phyloP scores from a whole-genome alignment of 257 asterid species.

The Gynochthodes officinalis region DNA sequence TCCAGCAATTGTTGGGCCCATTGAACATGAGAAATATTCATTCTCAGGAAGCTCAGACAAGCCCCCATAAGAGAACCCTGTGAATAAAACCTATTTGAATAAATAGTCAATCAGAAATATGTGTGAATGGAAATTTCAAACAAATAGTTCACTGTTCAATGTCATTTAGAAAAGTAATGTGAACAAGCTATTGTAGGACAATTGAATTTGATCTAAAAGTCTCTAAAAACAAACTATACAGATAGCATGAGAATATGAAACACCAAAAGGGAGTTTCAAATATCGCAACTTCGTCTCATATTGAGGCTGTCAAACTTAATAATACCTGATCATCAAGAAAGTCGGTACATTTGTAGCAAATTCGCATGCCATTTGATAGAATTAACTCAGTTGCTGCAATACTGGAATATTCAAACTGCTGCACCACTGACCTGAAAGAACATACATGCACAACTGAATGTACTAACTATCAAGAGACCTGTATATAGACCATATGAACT shows the following conservation, averaged over 20 bases:
- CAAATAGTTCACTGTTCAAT: slow-evolving; percentile 10
- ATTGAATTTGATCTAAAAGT: background rate
- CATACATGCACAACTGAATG: slow-evolving; percentile 9
- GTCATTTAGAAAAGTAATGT: background rate
- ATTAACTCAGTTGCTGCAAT: slow-evolving; percentile 74
- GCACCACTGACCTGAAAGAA: slow-evolving; percentile 53
- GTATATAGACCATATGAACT: background rate
- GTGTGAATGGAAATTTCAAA: slow-evolving; percentile 21
- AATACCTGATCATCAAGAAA: slow-evolving; percentile 92
- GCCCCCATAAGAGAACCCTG: slow-evolving; percentile 93
- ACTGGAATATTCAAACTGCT: slow-evolving; percentile 61
- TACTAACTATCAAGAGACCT: background rate
- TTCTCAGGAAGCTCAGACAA: slow-evolving; percentile 85
- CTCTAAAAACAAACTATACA: background rate
- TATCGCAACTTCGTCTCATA: slow-evolving; percentile 11
- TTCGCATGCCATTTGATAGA: slow-evolving; percentile 91
- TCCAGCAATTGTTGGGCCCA: slow-evolving; percentile 97
- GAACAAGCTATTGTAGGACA: background rate
- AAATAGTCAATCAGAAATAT: slow-evolving; percentile 37
- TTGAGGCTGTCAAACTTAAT: background rate
- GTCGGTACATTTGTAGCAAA: slow-evolving; percentile 91
- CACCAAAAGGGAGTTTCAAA: background rate
- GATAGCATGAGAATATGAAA: background rate
- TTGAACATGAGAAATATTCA: slow-evolving; percentile 88
- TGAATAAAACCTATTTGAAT: slow-evolving; percentile 80